Conservation (phyloP, 2,329 filamentous ascomycete species). For the Neophaeococcomyces aloes region DNA sequence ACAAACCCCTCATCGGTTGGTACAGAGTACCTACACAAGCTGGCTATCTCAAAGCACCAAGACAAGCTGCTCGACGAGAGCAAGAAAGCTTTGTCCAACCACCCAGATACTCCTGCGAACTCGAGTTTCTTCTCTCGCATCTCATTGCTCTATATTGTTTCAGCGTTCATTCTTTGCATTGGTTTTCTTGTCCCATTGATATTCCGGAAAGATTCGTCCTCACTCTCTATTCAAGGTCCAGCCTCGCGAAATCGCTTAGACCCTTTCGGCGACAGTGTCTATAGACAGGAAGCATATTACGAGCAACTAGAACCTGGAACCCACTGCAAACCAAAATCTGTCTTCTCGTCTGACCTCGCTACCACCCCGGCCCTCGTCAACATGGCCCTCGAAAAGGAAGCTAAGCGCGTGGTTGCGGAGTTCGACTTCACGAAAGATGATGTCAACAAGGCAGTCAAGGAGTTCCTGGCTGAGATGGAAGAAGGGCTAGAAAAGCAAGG, state of each 20-base stretch:
- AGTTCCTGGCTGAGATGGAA: constrained; percentile 80
- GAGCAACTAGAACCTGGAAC: constrained; percentile 21
- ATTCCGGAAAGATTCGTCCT: not conserved
- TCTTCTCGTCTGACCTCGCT: constrained; percentile 19
- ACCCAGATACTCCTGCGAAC: not conserved
- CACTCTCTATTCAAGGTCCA: not conserved
- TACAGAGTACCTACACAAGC: not conserved
- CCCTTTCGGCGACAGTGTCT: constrained; percentile 22
- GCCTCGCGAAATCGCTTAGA: constrained; percentile 10
- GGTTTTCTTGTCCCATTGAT: constrained; percentile 6
- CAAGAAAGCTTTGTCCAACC: not conserved
- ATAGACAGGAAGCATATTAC: constrained; percentile 22
- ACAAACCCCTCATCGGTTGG: constrained; percentile 1
- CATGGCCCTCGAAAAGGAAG: constrained; percentile 50
- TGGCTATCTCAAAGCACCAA: constrained; percentile 8
- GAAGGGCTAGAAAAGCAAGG: constrained; percentile 71
- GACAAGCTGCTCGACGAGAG: constrained; percentile 4
- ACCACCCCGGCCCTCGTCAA: constrained; percentile 18
- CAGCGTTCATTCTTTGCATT: constrained; percentile 9
- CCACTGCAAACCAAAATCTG: constrained; percentile 21
- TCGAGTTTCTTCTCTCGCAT: constrained; percentile 4
- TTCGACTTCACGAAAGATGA: constrained; percentile 75
- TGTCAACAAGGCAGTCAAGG: constrained; percentile 68
- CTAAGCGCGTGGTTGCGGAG: constrained; percentile 66
- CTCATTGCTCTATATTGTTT: constrained; percentile 14